Evolutionary conservation across 2,329 filamentous ascomycete genomes (phyloP), one percentile per base, ranked within the genome.

Genomic region (Sclerotinia trifoliorum): DNA sequence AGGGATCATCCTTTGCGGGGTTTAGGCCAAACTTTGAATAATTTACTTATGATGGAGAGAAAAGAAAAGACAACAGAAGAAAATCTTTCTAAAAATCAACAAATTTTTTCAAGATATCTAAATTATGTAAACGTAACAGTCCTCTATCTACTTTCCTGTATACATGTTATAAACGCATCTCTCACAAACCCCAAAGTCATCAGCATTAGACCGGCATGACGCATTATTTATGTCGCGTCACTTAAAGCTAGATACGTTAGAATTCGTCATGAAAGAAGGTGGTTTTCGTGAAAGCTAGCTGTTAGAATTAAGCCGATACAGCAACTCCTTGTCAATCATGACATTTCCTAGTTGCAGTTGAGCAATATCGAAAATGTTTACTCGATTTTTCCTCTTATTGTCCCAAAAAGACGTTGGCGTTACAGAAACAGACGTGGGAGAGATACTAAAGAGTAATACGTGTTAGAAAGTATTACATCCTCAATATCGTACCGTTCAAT

Each of bases 1-100:
- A 26, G 42, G 44, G 58, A 61, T 61, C 21, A 49, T 49, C 44
- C 44, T 61, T 46, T 61, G 58, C 58, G 58, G 58, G 42, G 42
- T 48, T 32, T 17, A 2, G 39, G 39, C 2, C 39, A 42, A 15
- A 11, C 39, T 42, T 42, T 2, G 8, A 42, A 42, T 42, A 42
- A 42, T 42, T 15, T 42, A 42, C 39, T 15, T 42, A 13, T 13
- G 35, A 19, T 17, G 17, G 44, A 46, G 15, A 46, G 21, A 46
- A 17, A 46, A 6, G 10, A 49, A 6, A 19, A 57, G 26, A 56
- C 8, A 35, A 55, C 2, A 24, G 6, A n/a, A 39, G 3, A 15
- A 39, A 32, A 4, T 42, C 54, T 24, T n/a, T 3, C 13, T 35
- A 7, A 35, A 42, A 11, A 15, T 39, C 11, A 24, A 39, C 5